Conservation (phyloP, 1,139 yeast species). For the Sugiyamaella japonica region DNA sequence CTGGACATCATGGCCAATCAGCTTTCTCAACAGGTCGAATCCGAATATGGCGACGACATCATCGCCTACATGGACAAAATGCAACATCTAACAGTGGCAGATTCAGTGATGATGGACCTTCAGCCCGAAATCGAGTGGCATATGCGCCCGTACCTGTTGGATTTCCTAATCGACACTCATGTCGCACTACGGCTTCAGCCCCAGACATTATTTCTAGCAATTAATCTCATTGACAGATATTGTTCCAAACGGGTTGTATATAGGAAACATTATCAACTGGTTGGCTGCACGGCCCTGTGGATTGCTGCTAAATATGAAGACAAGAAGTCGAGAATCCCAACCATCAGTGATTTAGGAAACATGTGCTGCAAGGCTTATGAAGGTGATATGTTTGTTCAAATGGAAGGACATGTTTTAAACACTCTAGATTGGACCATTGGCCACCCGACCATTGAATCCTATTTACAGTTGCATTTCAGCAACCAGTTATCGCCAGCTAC, state of each 20-base stretch:
- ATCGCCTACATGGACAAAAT: slow-evolving; percentile 38
- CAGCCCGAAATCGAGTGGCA: slow-evolving; percentile 95
- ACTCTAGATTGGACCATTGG: slow-evolving; percentile 86
- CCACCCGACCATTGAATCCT: slow-evolving; percentile 51
- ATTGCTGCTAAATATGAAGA: slow-evolving; percentile 94
- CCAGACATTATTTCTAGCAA: slow-evolving; percentile 76
- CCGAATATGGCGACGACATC: slow-evolving; percentile 42
- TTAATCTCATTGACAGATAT: slow-evolving; percentile 84
- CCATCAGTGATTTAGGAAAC: slow-evolving; percentile 68
- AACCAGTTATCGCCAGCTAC: slow-evolving; percentile 20
- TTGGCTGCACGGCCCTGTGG: slow-evolving; percentile 94
- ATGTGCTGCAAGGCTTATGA: slow-evolving; percentile 91
- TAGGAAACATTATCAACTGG: slow-evolving; percentile 88
- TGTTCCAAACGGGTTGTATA: slow-evolving; percentile 90
- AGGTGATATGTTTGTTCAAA: slow-evolving; percentile 89
- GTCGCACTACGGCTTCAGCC: slow-evolving; percentile 75
- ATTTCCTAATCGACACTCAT: slow-evolving; percentile 81
- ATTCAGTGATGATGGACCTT: slow-evolving; percentile 69
- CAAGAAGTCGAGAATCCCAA: slow-evolving; percentile 83
- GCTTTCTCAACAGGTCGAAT: slow-evolving; percentile 31
- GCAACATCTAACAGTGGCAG: slow-evolving; percentile 38
- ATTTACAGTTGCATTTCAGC: slow-evolving; percentile 34
- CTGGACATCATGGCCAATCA: slow-evolving; percentile 10
- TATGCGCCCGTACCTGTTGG: slow-evolving; percentile 87
- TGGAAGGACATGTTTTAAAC: slow-evolving; percentile 88